Base-by-base conservation (phyloP, 1,284 basidiomycete genomes). In the Cryptococcus amylolentus region DNA sequence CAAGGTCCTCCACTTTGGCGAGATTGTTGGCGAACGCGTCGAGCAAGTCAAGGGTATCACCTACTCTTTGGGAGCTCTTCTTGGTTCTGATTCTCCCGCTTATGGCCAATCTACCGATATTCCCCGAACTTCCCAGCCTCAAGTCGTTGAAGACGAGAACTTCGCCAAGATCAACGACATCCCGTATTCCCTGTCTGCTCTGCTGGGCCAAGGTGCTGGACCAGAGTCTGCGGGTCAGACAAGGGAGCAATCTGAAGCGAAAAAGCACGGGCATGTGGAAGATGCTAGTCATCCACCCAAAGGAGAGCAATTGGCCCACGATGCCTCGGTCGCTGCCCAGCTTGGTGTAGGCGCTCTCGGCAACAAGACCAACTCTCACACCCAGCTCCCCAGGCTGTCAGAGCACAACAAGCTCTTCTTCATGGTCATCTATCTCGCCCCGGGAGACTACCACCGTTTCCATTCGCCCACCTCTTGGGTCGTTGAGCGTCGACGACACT, bases 31-130 rank as follows among this genome's bases (percentile, higher is more conserved):
- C 51, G 74, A 80, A 44, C 85, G 86, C 31, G 91, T 98, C 44
- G 94, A 97, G 74, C 94, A 98, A 78, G 92, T 99, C 70, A 99
- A 98, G 77, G 95, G 95, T 16, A 87, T 96, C 63, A 98, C 92
- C 1, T 98, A 98, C 71, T 96, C 92, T 7, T 83, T 98, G 26
- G 89, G 95, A 64, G 93, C 94, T 0, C 81, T 98, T 0, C 85
- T 98, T 9, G 91, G 91, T 40, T 83, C 88, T 5, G 64, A 71
- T 18, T 61, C 61, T 5, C 42, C 59, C 20, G 64, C 66, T 2
- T 60, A 69, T 20, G 67, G 67, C 28, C 61, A 69, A 50, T 47
- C 64, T 41, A 35, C 54, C 28, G 42, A 42, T 13, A 55, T 61
- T 18, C 37, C 44, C 6, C 49, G 51, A 16, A 7, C 43, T 13